phyloP scores from a whole-genome alignment of 2,329 filamentous ascomycete genomes.

The Alternaria infectoria region DNA sequence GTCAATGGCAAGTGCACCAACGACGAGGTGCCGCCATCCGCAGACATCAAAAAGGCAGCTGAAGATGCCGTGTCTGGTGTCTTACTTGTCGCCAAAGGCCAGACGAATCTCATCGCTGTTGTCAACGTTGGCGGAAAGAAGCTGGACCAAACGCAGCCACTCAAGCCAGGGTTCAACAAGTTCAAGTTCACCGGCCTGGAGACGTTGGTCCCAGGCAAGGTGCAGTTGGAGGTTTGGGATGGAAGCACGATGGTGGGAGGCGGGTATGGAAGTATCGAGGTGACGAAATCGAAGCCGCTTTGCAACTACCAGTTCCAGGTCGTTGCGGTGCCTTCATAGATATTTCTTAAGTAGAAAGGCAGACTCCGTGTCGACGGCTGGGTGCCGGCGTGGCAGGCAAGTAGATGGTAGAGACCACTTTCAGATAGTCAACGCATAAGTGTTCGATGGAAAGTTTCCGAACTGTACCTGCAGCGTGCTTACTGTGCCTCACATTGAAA shows the following conservation, averaged over 20 bases:
- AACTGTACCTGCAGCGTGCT: not conserved
- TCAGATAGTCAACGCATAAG: not conserved
- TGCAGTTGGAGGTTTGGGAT: slow-evolving; percentile 34
- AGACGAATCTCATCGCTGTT: slow-evolving; percentile 24
- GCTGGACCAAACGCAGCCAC: no score
- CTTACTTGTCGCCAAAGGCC: slow-evolving; percentile 20
- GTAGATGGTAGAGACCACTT: not conserved
- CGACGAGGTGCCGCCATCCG: no score
- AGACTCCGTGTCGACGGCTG: not conserved
- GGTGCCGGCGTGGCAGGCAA: not conserved
- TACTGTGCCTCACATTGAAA: not conserved
- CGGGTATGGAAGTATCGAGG: slow-evolving; percentile 19
- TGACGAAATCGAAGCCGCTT: slow-evolving; percentile 3
- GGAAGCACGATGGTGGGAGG: slow-evolving; percentile 27
- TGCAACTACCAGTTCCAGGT: slow-evolving; percentile 27
- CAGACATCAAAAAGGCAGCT: slow-evolving; percentile 1
- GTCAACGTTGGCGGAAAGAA: slow-evolving; percentile 27
- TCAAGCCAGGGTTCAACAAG: slow-evolving; percentile 23
- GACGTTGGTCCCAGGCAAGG: slow-evolving; percentile 23
- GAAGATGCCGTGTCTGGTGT: slow-evolving; percentile 19
- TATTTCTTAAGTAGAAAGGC: not conserved
- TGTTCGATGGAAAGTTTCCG: not conserved
- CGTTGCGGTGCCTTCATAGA: not conserved
- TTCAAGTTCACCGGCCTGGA: slow-evolving; percentile 26
- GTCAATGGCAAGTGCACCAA: no score